Percentiles rank a stretch among this genome's conserved stretches.
Evolutionary conservation across 2,329 filamentous ascomycete genomes (phyloP).

Genomic region (Penicillium brevicompactum): DNA sequence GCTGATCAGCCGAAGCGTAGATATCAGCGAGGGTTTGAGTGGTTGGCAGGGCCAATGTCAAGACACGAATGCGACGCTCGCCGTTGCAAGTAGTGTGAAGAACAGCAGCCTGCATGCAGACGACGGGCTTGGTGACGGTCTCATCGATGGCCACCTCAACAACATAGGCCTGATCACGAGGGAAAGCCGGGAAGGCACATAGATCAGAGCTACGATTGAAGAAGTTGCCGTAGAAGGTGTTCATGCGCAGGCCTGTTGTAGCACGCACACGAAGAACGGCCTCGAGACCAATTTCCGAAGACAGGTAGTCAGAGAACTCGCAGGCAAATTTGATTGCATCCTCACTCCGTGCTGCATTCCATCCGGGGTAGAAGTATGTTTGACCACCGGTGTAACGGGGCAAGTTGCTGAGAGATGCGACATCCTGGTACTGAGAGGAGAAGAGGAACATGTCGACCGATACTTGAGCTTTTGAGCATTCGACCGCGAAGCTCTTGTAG

Average conservation of each 20-base stretch:
- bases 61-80: constrained; percentile 88
- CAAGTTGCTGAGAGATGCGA: constrained; percentile 92
- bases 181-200: constrained; percentile 97
- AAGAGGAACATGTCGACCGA: constrained; percentile 99
- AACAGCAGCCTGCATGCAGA: constrained; percentile 91
- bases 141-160: constrained; percentile 98
- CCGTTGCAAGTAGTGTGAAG: constrained; percentile 98
- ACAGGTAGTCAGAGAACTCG: constrained; percentile 96
- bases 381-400: constrained; percentile 96
- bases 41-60: constrained; percentile 90
- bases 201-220: constrained; percentile 98
- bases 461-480: constrained; percentile 98
- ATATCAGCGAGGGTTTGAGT: constrained; percentile 88
- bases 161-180: constrained; percentile 94
- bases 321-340: constrained; percentile 97
- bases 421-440: constrained; percentile 94
- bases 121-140: constrained; percentile 83
- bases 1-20: constrained; percentile 93
- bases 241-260: constrained; percentile 93
- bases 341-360: constrained; percentile 90
- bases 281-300: constrained; percentile 91
- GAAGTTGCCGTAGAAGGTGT: constrained; percentile 98
- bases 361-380: constrained; percentile 97
- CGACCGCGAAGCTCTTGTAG: constrained; percentile 98
- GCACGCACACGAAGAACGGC: constrained; percentile 94